Evolutionary conservation across 2,329 filamentous ascomycete genomes (phyloP).

Genomic region (Cyphellophora attinorum): DNA sequence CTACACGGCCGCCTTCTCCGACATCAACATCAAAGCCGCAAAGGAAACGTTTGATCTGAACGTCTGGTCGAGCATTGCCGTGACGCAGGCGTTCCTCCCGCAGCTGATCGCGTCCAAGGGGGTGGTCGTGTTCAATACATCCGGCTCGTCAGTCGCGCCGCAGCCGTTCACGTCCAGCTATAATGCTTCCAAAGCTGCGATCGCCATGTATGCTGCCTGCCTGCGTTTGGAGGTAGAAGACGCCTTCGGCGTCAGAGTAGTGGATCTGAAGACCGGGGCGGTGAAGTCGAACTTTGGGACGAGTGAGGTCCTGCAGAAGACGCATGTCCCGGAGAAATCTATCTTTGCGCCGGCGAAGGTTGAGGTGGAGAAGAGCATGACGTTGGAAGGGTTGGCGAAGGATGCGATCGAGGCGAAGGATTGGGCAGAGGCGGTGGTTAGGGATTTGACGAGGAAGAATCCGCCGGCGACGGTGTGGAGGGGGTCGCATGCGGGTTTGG

Average conservation of each 20-base stretch:
- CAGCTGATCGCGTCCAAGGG: conserved; percentile 13
- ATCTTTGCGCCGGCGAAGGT: conserved; percentile 7
- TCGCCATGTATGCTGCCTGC: conserved; percentile 20
- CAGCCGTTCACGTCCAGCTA: conserved; percentile 26
- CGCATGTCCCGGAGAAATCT: conserved; percentile 5
- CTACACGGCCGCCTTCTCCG: conserved; percentile 17
- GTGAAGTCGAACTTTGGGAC: conserved; percentile 13
- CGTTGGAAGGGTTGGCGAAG: not conserved
- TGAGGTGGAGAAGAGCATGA: conserved; percentile 5
- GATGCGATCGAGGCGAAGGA: conserved; percentile 42
- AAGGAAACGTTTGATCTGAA: conserved; percentile 26
- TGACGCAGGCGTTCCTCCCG: conserved; percentile 25
- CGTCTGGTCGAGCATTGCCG: conserved; percentile 22
- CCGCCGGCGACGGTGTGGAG: conserved; percentile 11
- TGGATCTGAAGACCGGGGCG: conserved; percentile 21
- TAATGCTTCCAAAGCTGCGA: conserved; percentile 23
- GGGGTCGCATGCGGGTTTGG: conserved; percentile 3
- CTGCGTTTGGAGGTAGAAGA: conserved; percentile 25
- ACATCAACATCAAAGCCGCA: conserved; percentile 20
- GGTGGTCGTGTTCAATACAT: conserved; percentile 30
- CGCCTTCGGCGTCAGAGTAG: conserved; percentile 22
- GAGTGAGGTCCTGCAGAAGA: not conserved
- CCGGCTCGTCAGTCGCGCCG: conserved; percentile 20
- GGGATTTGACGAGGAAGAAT: conserved; percentile 42
- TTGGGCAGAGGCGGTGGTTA: conserved; percentile 48